Conservation (phyloP, 768 basidiomycete genomes). For the Panaeolus cyanescens region DNA sequence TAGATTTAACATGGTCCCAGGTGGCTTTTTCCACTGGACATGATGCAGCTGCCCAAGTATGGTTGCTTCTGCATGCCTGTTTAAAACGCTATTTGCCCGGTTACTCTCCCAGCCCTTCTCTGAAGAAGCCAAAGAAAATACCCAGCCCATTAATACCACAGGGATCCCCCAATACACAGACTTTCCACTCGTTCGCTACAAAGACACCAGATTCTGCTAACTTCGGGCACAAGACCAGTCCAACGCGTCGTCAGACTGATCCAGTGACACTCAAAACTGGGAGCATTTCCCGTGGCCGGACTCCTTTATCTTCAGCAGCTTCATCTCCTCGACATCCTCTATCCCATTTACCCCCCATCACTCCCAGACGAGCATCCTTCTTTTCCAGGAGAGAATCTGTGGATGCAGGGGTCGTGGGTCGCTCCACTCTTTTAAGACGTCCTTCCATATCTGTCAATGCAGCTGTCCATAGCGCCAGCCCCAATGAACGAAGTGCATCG, state of each 20-base stretch:
- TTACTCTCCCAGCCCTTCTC: constrained; percentile 11
- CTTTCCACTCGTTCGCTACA: constrained; percentile 10
- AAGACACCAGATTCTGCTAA: constrained; percentile 9
- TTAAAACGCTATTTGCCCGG: constrained; percentile 51
- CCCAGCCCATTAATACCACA: constrained; percentile 5
- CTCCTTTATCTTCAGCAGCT: constrained; percentile 58
- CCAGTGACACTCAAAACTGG: constrained; percentile 20
- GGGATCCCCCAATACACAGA: constrained; percentile 17
- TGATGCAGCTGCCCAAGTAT: constrained; percentile 59
- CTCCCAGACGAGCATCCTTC: constrained; percentile 41
- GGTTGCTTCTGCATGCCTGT: constrained; percentile 64
- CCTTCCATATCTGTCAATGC: constrained; percentile 40
- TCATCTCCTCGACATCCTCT: constrained; percentile 55
- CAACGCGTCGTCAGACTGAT: constrained; percentile 1
- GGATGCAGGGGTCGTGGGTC: constrained; percentile 32
- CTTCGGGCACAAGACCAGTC: constrained; percentile 13
- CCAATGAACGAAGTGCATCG: constrained; percentile 35
- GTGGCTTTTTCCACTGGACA: constrained; percentile 62
- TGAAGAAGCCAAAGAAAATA: constrained; percentile 5
- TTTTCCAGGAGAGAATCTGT: constrained; percentile 37
- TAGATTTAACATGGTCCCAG: constrained; percentile 29
- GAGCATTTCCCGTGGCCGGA: constrained; percentile 48
- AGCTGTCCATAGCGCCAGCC: constrained; percentile 36
- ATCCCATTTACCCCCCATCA: constrained; percentile 44
- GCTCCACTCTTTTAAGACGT: constrained; percentile 43